These are phyloP conservation scores for Puccinia polysora DNA, from an alignment of 1,284 basidiomycete species.

Conservation along the genomic window DNA sequence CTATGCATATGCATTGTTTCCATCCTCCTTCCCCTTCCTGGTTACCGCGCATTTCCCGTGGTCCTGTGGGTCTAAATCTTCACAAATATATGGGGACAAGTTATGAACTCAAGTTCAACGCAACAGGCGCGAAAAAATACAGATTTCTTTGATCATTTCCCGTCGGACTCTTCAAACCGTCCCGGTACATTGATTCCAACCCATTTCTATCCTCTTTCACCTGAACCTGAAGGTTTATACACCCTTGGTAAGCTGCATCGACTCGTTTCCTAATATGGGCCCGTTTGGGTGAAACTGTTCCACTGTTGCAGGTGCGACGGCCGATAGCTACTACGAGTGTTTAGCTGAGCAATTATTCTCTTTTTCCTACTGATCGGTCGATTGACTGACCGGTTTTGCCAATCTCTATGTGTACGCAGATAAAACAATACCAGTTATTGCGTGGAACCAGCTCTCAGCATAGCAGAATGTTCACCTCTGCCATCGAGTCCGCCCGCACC, in stretches of 20 bases:
- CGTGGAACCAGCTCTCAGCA: conserved; percentile 56
- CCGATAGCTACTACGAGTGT: conserved; percentile 59
- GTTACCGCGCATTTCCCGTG: no score
- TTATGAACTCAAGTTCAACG: no score
- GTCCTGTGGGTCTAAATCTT: no score
- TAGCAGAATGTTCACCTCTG: conserved; percentile 56
- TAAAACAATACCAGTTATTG: conserved; percentile 55
- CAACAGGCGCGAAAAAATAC: conserved; percentile 57
- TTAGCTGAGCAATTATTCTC: conserved; percentile 47
- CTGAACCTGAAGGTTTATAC: conserved; percentile 49
- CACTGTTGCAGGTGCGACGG: conserved; percentile 31
- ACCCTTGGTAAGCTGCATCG: conserved; percentile 55
- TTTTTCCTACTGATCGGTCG: neutral
- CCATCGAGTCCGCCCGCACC: conserved; percentile 56
- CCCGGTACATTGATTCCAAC: conserved; percentile 52
- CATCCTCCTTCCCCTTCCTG: no score
- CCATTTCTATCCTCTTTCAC: conserved; percentile 53
- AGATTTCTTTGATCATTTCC: conserved; percentile 55
- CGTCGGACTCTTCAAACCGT: conserved; percentile 39
- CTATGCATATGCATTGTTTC: no score
- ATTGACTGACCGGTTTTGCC: neutral
- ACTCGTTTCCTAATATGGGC: neutral
- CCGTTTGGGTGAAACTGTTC: neutral
- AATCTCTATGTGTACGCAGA: conserved; percentile 15
- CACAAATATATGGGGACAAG: no score